Conservation (phyloP, 2,329 filamentous ascomycete genomes). For the Pyricularia pennisetigena region DNA sequence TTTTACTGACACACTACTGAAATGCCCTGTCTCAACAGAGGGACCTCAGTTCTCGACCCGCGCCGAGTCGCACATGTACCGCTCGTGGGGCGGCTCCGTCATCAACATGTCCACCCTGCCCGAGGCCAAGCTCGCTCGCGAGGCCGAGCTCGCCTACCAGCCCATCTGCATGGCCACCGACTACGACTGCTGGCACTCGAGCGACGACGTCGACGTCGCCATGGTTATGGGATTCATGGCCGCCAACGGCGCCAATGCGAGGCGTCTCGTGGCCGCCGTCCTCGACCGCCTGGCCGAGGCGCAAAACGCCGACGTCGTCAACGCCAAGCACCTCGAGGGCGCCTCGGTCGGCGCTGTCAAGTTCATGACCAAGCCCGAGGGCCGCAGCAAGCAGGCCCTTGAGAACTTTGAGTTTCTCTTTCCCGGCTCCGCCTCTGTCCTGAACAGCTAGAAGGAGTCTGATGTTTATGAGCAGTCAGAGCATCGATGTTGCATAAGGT, state of each 20-base stretch:
- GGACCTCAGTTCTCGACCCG: conserved; percentile 97
- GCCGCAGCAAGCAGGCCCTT: conserved; percentile 62
- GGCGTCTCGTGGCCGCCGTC: conserved; percentile 74
- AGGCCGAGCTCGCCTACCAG: conserved; percentile 94
- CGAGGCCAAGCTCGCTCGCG: conserved; percentile 89
- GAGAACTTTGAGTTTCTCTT: conserved; percentile 82
- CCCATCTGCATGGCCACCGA: conserved; percentile 99
- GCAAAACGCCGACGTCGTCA: conserved; percentile 65
- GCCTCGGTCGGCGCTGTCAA: conserved; percentile 66
- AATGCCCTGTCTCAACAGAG: conserved; percentile 46
- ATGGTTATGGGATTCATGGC: conserved; percentile 98
- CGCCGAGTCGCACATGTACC: conserved; percentile 92
- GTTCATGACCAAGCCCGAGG: conserved; percentile 72
- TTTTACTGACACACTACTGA: conserved; percentile 3
- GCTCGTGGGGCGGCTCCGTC: conserved; percentile 82
- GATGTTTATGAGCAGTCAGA: neutral
- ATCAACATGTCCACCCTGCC: conserved; percentile 98
- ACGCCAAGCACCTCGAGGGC: conserved; percentile 73
- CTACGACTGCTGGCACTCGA: conserved; percentile 94
- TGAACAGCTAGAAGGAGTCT: conserved; percentile 18
- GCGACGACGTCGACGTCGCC: conserved; percentile 79
- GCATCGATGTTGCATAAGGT: neutral
- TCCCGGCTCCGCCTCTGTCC: conserved; percentile 56
- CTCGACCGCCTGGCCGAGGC: conserved; percentile 75
- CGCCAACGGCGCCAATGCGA: conserved; percentile 82